Conservation (phyloP, 2,329 filamentous ascomycete genomes). For the Ceratocystis destructans region DNA sequence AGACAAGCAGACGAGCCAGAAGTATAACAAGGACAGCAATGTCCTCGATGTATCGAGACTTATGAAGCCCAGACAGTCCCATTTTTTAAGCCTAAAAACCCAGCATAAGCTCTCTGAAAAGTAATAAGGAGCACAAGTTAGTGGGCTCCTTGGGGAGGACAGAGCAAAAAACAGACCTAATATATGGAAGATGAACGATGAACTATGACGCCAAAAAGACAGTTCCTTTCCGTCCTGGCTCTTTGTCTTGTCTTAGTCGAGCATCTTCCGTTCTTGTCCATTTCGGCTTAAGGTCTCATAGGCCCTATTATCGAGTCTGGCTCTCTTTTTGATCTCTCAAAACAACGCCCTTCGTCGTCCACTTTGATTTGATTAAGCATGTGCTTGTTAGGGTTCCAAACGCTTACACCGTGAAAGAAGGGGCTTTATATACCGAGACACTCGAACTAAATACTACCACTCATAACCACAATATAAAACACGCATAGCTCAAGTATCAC, state of each 20-base stretch:
- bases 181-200: not conserved
- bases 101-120: not conserved
- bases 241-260: not conserved
- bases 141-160: not conserved
- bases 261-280: not conserved
- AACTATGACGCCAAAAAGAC: not conserved
- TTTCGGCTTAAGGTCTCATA: not conserved
- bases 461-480: not conserved
- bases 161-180: not conserved
- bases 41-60: not conserved
- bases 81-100: not conserved
- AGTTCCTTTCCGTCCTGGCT: not conserved
- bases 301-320: not conserved
- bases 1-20: not conserved
- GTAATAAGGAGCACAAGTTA: not conserved
- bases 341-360: not conserved
- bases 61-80: not conserved
- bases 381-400: slow-evolving; percentile 4
- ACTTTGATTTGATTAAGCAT: not conserved
- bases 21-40: not conserved
- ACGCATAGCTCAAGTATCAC: not conserved
- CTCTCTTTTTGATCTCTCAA: not conserved
- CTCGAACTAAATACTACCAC: not conserved
- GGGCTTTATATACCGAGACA: not conserved
- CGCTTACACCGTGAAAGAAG: slow-evolving; percentile 5